These are phyloP conservation scores for Diplosphaera chodatii DNA, from an alignment of 139 green algal genomes.

Conservation along the genomic window DNA sequence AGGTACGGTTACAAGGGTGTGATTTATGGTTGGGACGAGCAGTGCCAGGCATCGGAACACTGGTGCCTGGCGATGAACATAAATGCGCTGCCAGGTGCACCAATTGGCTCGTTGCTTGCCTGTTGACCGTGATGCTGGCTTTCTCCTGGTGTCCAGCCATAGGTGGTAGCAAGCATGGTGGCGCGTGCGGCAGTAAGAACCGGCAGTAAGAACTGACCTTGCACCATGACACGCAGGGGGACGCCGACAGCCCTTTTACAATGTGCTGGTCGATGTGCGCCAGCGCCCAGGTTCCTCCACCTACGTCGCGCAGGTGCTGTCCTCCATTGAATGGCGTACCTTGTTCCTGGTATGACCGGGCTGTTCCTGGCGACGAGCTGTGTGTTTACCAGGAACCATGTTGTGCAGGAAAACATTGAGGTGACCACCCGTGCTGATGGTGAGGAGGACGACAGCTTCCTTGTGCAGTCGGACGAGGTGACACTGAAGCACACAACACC, in stretches of 20 bases:
- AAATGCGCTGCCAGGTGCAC: conserved; percentile 17
- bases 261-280: conserved; percentile 33
- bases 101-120: neutral
- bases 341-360: no score
- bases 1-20: conserved; percentile 46
- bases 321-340: no score
- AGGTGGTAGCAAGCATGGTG: no score
- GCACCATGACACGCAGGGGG: conserved; percentile 11
- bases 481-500: no score
- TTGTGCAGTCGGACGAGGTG: neutral
- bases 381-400: no score
- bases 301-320: conserved; percentile 43
- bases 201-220: no score
- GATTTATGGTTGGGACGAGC: conserved; percentile 50
- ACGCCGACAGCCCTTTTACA: conserved; percentile 48
- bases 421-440: neutral
- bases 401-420: neutral
- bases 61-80: conserved; percentile 53
- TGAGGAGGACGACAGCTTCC: neutral
- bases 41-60: conserved; percentile 34
- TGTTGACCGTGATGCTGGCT: no score
- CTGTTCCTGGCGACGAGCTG: neutral
- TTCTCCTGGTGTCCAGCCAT: no score
- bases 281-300: conserved; percentile 29
- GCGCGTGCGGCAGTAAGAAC: no score